Evolutionary conservation across 139 green algal species (phyloP), one percentile per base, ranked within the genome.

Genomic region (Coelastrella sp.): DNA sequence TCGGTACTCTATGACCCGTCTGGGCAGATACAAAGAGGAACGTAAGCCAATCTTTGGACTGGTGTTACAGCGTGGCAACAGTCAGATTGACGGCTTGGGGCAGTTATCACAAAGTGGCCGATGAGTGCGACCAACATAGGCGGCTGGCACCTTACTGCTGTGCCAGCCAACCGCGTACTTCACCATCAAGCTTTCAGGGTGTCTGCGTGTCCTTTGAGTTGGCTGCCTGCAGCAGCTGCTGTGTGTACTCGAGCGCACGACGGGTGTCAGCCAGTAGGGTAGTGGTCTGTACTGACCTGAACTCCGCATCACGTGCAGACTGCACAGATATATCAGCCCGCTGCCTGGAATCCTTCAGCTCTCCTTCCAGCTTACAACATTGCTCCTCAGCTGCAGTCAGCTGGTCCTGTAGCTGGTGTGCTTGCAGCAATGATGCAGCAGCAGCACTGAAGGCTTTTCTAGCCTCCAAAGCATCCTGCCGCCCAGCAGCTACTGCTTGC

Each of bases 241-340:
- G 14, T 7, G 73, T 75, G 17, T 59, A 73, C 12, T 90, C 85
- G 5, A 90, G 59, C 56, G 60, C 85, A 7, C 85, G 58, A 22
- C 72, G 22, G 10, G 74, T 65, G 11, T 90, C 85, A 27, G 85
- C 85, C 58, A 90, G 73, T 73, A 90, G n/a, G 1, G 74, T 83
- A 15, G 49, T 73, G 6, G 85, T 90, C 85, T 90, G 58, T n/a
- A 90, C 85, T 76, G 56, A 57, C 22, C 72, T 35, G 17, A 75
- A 90, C 22, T 90, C 73, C 57, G 85, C 85, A 74, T 90, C 85
- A 6, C 85, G 24, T 12, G 85, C 85, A 24, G 85, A 76, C 59
- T 90, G 73, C 59, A 58, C 72, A 63, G 72, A 70, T n/a, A 90
- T 83, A n/a, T 90, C 73, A 60, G 74, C 73, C 57, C 27, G 60